phyloP scores from a whole-genome alignment of 1,139 yeast species.

The Tardiomyces digboiensis region DNA sequence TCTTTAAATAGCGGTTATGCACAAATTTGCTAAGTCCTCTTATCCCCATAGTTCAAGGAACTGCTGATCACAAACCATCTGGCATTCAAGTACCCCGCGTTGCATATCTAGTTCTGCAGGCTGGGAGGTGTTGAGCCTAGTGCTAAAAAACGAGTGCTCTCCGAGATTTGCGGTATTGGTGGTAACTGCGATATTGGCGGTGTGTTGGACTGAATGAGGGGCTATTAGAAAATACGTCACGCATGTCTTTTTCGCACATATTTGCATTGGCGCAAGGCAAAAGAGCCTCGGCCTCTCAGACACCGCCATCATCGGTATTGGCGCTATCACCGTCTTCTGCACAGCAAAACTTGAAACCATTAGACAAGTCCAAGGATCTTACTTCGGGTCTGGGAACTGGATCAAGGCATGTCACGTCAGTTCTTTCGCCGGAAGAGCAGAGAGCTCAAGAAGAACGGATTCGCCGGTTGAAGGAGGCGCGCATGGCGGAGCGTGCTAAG shows the following conservation, averaged over 20 bases:
- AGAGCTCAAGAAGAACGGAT: constrained; percentile 19
- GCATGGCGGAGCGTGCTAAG: constrained; percentile 10
- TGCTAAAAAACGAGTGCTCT: no score
- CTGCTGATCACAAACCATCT: background rate
- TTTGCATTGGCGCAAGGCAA: constrained; percentile 2
- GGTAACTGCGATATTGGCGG: no score
- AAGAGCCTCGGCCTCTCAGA: background rate
- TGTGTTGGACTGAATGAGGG: constrained; percentile 1
- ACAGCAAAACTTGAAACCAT: no score
- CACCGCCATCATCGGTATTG: background rate
- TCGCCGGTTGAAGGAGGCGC: constrained; percentile 21
- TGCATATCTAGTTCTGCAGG: no score
- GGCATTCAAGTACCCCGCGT: no score
- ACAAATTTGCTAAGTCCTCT: background rate
- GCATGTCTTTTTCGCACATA: background rate
- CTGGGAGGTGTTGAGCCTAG: no score
- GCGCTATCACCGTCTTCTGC: background rate
- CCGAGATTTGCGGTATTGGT: no score
- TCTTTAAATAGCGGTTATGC: background rate
- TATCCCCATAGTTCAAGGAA: background rate
- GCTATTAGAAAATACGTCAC: constrained; percentile 1
- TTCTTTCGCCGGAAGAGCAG: constrained; percentile 15
- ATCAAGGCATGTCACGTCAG: constrained; percentile 3
- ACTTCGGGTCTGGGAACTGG: no score
- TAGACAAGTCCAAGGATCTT: no score